Base-by-base conservation (phyloP, 345 rosid species). In the Kernera saxatilis region DNA sequence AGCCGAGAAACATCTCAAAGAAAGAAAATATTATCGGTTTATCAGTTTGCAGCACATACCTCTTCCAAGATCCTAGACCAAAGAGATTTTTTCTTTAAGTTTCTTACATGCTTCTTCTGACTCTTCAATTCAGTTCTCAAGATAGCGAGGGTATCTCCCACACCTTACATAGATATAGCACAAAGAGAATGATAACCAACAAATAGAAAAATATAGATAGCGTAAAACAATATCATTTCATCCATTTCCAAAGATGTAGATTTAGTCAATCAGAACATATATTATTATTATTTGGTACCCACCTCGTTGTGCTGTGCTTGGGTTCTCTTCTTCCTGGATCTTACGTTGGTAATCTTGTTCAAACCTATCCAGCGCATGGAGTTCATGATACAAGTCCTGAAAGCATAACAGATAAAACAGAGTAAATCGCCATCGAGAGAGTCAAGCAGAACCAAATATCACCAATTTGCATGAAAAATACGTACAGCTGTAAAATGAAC, bases 31-130 rank as follows among this genome's bases (percentile, higher is more conserved):
- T n/a, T 11, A 33, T 25, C 52, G 51, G 17, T 44, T 56, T 26
- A 22, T 26, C 15, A 32, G 40, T 61, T 61, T 61, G 51, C 54
- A 67, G 40, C 37, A 48, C 61, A 12, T 81, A 94, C 99, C 96
- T 91, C 98, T 77, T 94, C 99, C 84, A 94, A 87, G 74, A 91
- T 89, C 85, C 71, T 83, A 52, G 97, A 89, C 99, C 98, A 94
- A 36, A 94, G 96, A 32, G 99, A 94, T 79, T 89, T 94, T 82
- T 89, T 94, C 85, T 88, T 83, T 81, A 94, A 83, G 71, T 81
- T 88, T 78, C 83, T 83, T 74, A 92, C 99, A 79, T 89, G 92
- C 83, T 94, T 91, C 81, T 62, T 82, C 83, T 94, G 98, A 72
- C 87, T 88, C 85, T 92, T 92, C 73, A 91, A 84, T 69, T 94